These are phyloP conservation scores for Sicyos edulis DNA, from an alignment of 306 rosid genomes.

Conservation along the genomic window DNA sequence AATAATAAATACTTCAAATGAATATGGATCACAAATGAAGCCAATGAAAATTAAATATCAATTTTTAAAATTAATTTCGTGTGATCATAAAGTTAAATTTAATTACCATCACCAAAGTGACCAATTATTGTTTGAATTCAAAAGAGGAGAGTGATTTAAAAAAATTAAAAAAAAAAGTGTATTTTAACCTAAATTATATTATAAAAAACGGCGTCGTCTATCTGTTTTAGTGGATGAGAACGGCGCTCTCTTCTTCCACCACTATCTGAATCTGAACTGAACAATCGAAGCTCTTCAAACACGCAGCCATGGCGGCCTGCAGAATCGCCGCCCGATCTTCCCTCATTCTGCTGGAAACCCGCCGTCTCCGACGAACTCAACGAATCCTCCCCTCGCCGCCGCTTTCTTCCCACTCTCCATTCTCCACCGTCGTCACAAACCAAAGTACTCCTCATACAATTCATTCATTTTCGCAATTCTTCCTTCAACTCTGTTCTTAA, in stretches of 20 bases:
- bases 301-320: conserved; percentile 33
- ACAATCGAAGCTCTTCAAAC: background rate
- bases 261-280: background rate
- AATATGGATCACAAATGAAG: too few species aligned
- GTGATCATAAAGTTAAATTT: too few species aligned
- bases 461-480: background rate
- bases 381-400: conserved; percentile 9
- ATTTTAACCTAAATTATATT: too few species aligned
- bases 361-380: conserved; percentile 18
- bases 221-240: too few species aligned
- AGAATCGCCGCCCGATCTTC: conserved; percentile 36
- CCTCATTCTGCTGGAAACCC: conserved; percentile 25
- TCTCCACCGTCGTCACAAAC: background rate
- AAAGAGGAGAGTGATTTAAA: too few species aligned
- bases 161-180: too few species aligned
- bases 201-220: too few species aligned
- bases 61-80: too few species aligned
- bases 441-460: conserved; percentile 1
- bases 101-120: too few species aligned
- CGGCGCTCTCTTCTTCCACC: conserved; percentile 18
- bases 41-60: too few species aligned
- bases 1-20: too few species aligned
- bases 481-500: background rate
- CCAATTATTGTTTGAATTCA: too few species aligned
- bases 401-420: conserved; percentile 25